Percentiles rank a stretch among this genome's conserved stretches.
phyloP scores from a whole-genome alignment of 148 eudicot genomes.

The Tetragonia tetragonoides region DNA sequence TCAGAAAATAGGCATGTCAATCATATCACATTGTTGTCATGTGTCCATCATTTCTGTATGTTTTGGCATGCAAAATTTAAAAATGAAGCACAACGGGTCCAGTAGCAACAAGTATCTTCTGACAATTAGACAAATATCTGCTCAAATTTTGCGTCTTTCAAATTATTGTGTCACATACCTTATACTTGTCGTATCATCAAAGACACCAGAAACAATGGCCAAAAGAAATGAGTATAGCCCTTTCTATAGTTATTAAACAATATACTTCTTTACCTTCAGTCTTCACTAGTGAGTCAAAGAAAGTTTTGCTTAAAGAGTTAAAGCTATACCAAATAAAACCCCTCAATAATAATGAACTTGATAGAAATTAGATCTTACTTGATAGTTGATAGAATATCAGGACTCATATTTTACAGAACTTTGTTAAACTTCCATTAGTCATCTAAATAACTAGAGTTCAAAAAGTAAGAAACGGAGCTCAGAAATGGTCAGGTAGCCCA shows the following conservation, averaged over 20 bases:
- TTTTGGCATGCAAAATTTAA: neutral
- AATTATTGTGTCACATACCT: neutral
- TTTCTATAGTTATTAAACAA: neutral
- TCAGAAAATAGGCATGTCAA: slow-evolving; percentile 5
- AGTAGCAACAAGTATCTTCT: neutral
- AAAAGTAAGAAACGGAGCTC: too few relatives aligned
- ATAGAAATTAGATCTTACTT: too few relatives aligned
- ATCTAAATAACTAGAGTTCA: too few relatives aligned
- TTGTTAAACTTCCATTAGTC: too few relatives aligned
- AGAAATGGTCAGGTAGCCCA: too few relatives aligned
- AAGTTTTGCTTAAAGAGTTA: too few relatives aligned
- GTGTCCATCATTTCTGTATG: neutral
- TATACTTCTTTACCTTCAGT: neutral
- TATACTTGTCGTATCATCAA: neutral
- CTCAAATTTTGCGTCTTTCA: neutral
- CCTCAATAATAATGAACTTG: too few relatives aligned
- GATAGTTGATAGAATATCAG: too few relatives aligned
- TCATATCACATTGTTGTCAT: neutral
- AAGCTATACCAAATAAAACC: too few relatives aligned
- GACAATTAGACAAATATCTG: neutral
- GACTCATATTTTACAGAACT: too few relatives aligned
- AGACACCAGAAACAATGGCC: neutral
- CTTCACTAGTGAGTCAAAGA: too few relatives aligned
- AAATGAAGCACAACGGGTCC: neutral
- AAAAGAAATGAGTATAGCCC: neutral